Base-by-base conservation (phyloP, 441 rosid genomes). In the Heliophila coronopifolia region DNA sequence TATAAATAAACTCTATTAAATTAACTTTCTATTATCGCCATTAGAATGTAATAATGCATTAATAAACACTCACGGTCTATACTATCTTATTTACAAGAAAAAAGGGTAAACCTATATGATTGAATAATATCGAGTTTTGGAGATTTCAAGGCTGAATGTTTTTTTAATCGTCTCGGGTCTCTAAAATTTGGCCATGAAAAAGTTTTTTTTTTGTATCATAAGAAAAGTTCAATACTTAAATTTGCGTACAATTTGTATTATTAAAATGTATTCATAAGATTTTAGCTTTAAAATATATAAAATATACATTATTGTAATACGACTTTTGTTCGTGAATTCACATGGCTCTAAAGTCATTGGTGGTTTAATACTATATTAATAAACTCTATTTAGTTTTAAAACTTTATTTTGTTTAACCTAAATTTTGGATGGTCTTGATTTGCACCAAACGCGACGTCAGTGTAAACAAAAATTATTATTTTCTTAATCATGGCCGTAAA, bases 291-390 rank as follows among this genome's bases (percentile, higher is more conserved):
- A 26, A 22, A n/a, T n/a, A n/a, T 14, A 56, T 47, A 26, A 48
- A 36, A 42, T 22, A 37, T 49, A 30, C 36, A 63, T 63, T 55
- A 63, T 57, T 64, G 69, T 57, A 58, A 58, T 58, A 51, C 55
- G 65, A 58, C 35, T 58, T 51, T 44, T 41, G 41, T 54, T 51
- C 61, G 59, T 75, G 79, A 61, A 55, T 46, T 73, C 93, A 81
- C 93, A 78, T 86, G 92, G 78, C 65, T 17, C 28, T 67, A 55
- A 35, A 43, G 48, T 54, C 48, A 63, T 75, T 71, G 77, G 83
- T 58, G 69, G n/a, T 69, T 63, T 70, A 23, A 24, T 70, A 63
- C 34, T 39, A n/a, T 64, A 48, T 22, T 16, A 5, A 26, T 32
- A 61, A 70, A 66, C 46, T 54, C 54, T 63, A 2, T 55, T 42